A percentile compares a stretch with the other conserved stretches of the same genome.
Conservation (phyloP, 2,329 filamentous ascomycete genomes). For the Lomentospora prolificans region DNA sequence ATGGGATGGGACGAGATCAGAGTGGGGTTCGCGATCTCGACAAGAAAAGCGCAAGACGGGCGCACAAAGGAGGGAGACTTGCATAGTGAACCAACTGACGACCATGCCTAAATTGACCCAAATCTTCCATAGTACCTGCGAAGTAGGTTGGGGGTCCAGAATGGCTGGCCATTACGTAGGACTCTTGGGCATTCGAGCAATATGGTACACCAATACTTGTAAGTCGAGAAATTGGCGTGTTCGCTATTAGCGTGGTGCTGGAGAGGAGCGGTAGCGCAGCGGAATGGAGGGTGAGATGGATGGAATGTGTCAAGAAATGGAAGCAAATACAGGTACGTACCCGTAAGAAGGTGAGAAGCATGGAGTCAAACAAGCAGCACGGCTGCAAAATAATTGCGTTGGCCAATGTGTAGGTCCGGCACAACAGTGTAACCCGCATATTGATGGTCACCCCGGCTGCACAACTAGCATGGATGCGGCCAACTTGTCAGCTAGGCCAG, state of each 20-base stretch:
- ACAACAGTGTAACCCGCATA: neutral
- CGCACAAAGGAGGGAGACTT: neutral
- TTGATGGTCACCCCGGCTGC: slow-evolving; percentile 4
- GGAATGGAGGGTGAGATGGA: no score
- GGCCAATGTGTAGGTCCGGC: neutral
- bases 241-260: no score
- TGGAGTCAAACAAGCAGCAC: no score
- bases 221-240: no score
- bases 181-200: no score
- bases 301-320: no score
- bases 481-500: neutral
- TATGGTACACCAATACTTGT: neutral
- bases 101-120: neutral
- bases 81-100: neutral
- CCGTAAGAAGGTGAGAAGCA: no score
- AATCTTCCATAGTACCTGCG: neutral
- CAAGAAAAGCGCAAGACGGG: neutral
- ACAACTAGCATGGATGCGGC: slow-evolving; percentile 7
- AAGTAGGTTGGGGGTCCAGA: neutral
- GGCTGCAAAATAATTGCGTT: neutral
- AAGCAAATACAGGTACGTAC: no score
- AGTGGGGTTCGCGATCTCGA: neutral
- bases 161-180: neutral
- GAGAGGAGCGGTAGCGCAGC: no score
- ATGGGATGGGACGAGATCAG: neutral